A percentile compares a stretch with the other conserved stretches of the same genome.
Conservation (phyloP, 2,329 filamentous ascomycete genomes). For the Erysiphe pulchra region DNA sequence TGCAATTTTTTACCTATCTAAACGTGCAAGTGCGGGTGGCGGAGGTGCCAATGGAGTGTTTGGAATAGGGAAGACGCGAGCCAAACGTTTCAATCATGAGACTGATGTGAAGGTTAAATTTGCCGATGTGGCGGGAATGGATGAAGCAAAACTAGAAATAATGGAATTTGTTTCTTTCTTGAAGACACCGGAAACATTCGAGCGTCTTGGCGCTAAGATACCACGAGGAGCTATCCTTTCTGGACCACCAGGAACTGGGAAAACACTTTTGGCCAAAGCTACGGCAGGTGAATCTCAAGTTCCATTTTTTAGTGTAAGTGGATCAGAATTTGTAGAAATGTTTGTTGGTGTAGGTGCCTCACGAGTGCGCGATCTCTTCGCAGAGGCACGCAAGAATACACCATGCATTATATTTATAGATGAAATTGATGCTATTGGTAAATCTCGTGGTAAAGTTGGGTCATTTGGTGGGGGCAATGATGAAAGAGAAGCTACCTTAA, state of each 20-base stretch:
- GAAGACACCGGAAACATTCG: conserved; percentile 76
- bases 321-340: conserved; percentile 98
- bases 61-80: conserved; percentile 83
- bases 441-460: conserved; percentile 59
- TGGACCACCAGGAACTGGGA: conserved; percentile 94
- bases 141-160: conserved; percentile 93
- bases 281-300: conserved; percentile 92
- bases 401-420: conserved; percentile 99
- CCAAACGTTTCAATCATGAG: conserved; percentile 95
- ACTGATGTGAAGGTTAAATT: conserved; percentile 94
- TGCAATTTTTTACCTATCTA: conserved; percentile 53
- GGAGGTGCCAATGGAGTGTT: conserved; percentile 60
- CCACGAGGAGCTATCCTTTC: conserved; percentile 89
- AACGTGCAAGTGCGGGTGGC: conserved; percentile 43
- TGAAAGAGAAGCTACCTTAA: conserved; percentile 86
- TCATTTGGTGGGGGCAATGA: conserved; percentile 74
- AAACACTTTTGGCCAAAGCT: conserved; percentile 88
- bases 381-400: conserved; percentile 80
- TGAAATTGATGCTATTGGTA: conserved; percentile 94
- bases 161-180: conserved; percentile 99
- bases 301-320: conserved; percentile 94
- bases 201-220: conserved; percentile 90
- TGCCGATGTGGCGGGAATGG: conserved; percentile 86
- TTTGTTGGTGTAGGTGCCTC: conserved; percentile 97
- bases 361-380: conserved; percentile 79